Base-by-base conservation (phyloP, 2,329 filamentous ascomycete species). In the Bipolaris oryzae region DNA sequence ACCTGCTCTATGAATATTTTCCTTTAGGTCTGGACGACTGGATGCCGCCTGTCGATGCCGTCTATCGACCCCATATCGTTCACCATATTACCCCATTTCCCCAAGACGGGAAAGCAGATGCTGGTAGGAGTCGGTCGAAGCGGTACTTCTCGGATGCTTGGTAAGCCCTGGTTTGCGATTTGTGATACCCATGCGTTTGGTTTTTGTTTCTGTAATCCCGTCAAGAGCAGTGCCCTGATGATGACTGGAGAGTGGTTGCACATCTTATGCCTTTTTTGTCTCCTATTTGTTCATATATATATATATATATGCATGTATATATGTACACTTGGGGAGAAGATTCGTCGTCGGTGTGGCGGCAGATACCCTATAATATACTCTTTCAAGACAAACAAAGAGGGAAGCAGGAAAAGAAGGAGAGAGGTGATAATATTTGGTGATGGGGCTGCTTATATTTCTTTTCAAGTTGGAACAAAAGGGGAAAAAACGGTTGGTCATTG, bases 1-100 rank as follows among this genome's bases (percentile, higher is more conserved):
- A 97, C 76, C 80, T 93, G 63, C 80, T 97, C 16, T 97, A 97
- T 73, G 93, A 98, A 77, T 97, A 98, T 73, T 97, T 98, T 63
- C 93, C 93, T 0, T 81, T 98, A 15, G 92, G 89, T 46, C 79
- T 96, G 56, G 92, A 97, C 74, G 93, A 97, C 71, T 97, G 90
- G 90, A 92, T 93, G 85, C 90, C 90, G 2, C 92, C 91, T 1
- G 91, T 96, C 3, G 92, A 96, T 75, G 92, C 92, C 5, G 89
- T 96, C 15, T 96, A 96, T 74, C 83, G 92, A 46, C 94, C 93
- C 5, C 93, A 97, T 74, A 91, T 96, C 15, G 93, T 97, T 3
- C 94, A 98, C 76, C 93, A 97, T 73, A 58, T 58, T 34, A 94
- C 90, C 18, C 81, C 80, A 55, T 62, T 82, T 33, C 79, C 79